Base-by-base conservation (phyloP, 2,329 filamentous ascomycete species). In the Sarocladium kiliense region DNA sequence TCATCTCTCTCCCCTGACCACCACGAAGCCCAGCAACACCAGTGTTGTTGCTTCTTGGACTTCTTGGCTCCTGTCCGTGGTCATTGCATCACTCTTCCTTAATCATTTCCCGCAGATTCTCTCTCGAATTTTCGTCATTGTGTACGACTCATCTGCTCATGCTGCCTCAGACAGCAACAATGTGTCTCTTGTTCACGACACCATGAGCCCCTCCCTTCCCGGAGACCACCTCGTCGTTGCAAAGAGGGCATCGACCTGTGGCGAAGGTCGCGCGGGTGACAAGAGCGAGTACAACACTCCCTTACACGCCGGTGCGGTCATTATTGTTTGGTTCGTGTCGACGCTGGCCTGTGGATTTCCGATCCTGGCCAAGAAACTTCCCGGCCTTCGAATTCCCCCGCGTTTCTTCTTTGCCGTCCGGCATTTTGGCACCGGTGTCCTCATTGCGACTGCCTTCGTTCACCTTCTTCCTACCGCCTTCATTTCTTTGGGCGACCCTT, bases 351-450 rank as follows among this genome's bases (percentile, higher is more conserved):
- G 73, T 59, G 69, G 68, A 2, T 80, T 85, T 56, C 81, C 82
- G 1, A 72, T 85, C 53, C 65, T 84, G 44, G 81, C 79, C 30
- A 67, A 72, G 54, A 73, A 73, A 59, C 73, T 81, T 44, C 79
- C 79, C 21, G 68, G 74, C 16, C 66, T 84, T 50, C 77, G 74
- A 55, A 82, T 85, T 53, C 82, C 82, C 1, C 67, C 72, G 19
- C 69, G 67, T 49, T 77, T 83, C 68, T 79, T 84, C 69, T 82
- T 84, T 65, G 67, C 73, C 53, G 77, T 82, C 50, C 77, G 80
- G 58, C 86, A 90, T 74, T 89, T 90, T 62, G 87, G 89, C 62
- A 93, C 89, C 9, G 89, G 89, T 56, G 89, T 94, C 19, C 76
- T 81, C 30, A 78, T 85, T 44, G 82, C 89, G 25, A 93, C 89